A percentile compares a stretch with the other conserved stretches of the same genome.
These are phyloP conservation scores for Pulicaria dysenterica DNA, from an alignment of 129 eudicot species.

Conservation along the genomic window DNA sequence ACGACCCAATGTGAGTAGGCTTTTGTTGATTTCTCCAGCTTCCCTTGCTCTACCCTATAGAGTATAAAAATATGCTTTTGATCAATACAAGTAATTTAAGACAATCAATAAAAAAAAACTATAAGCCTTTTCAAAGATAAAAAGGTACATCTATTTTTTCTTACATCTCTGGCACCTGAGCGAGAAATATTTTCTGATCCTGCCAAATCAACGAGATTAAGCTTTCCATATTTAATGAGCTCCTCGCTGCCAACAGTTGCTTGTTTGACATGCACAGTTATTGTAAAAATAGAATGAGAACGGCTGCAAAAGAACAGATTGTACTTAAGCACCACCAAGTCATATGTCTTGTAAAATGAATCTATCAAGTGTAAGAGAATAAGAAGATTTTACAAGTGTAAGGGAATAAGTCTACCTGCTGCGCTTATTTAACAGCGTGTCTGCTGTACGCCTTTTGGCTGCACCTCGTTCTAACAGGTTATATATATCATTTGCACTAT, in stretches of 20 bases:
- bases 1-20: constrained; percentile 87
- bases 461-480: constrained; percentile 85
- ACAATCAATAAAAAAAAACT: not conserved
- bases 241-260: constrained; percentile 68
- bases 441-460: constrained; percentile 83
- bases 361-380: not conserved
- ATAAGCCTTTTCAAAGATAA: not conserved
- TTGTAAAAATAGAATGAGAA: constrained; percentile 87
- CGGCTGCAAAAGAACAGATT: constrained; percentile 56
- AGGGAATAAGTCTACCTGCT: constrained; percentile 54
- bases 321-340: constrained; percentile 16
- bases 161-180: constrained; percentile 83
- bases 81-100: not conserved
- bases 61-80: not conserved
- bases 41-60: constrained; percentile 83
- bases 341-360: constrained; percentile 1
- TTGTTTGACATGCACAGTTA: constrained; percentile 83
- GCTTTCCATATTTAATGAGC: constrained; percentile 88
- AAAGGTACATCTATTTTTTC: constrained; percentile 1
- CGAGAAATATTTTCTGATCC: constrained; percentile 91
- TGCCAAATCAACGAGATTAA: constrained; percentile 91
- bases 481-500: constrained; percentile 86
- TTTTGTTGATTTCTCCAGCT: constrained; percentile 94
- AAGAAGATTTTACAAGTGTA: too few species aligned
- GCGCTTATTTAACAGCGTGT: constrained; percentile 72